These are phyloP conservation scores for Globisporangium lucens DNA, from an alignment of 352 stramenopile genomes.

Conservation along the genomic window DNA sequence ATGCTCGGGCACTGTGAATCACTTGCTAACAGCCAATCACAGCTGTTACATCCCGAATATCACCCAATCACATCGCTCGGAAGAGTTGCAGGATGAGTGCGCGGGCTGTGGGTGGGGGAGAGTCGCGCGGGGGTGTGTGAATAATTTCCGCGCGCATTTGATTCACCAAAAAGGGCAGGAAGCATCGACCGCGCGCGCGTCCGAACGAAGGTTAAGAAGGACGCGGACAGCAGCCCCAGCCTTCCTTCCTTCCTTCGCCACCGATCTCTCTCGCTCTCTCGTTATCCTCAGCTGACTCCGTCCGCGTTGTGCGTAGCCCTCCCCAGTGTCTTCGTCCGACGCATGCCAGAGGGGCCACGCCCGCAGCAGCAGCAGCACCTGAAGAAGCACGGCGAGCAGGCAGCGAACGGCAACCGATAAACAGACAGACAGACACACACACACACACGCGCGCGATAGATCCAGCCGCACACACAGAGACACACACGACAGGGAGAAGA, in stretches of 20 bases:
- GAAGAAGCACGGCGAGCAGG: neutral
- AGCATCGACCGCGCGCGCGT: neutral
- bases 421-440: neutral
- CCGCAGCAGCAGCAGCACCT: neutral
- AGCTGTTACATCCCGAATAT: conserved; percentile 13
- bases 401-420: neutral
- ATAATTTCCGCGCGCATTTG: conserved; percentile 15
- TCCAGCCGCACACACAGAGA: neutral
- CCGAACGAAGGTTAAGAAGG: neutral
- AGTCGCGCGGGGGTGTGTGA: conserved; percentile 8
- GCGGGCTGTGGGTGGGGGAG: neutral
- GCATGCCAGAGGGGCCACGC: conserved; percentile 4
- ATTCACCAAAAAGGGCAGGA: conserved; percentile 12
- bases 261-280: neutral
- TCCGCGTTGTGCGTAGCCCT: neutral
- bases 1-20: too few relatives aligned
- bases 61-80: conserved; percentile 20
- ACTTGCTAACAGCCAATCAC: conserved; percentile 24
- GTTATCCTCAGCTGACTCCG: neutral
- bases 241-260: neutral
- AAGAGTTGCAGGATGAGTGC: neutral
- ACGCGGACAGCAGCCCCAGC: neutral
- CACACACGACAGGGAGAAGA: neutral
- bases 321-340: neutral
- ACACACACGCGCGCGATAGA: neutral